A percentile compares a stretch with the other conserved stretches of the same genome.
Conservation (phyloP, 2,329 filamentous ascomycete genomes). For the Didymella keratinophila region DNA sequence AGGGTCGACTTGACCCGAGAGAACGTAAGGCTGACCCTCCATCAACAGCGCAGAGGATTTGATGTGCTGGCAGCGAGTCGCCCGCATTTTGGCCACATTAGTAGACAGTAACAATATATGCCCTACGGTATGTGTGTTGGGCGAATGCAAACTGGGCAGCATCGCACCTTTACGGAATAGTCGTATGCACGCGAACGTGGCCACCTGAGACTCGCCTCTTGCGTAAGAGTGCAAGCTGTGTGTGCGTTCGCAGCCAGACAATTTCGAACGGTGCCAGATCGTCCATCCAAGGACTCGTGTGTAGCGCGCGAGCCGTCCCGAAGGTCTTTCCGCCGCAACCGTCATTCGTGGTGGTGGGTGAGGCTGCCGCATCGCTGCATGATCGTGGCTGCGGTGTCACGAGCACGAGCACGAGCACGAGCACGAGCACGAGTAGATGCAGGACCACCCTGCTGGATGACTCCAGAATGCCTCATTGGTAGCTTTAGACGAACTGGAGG, state of each 20-base stretch:
- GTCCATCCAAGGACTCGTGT: slow-evolving; percentile 38
- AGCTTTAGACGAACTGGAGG: slow-evolving; percentile 5
- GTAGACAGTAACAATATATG: slow-evolving; percentile 50
- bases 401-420: slow-evolving; percentile 19
- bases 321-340: slow-evolving; percentile 26
- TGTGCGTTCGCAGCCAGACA: slow-evolving; percentile 46
- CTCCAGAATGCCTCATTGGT: neutral
- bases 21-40: slow-evolving; percentile 36
- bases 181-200: slow-evolving; percentile 50
- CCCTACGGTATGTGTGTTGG: slow-evolving; percentile 47
- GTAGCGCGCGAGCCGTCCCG: slow-evolving; percentile 49
- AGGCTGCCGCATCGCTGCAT: slow-evolving; percentile 32
- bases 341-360: slow-evolving; percentile 18
- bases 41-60: slow-evolving; percentile 42
- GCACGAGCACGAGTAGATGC: slow-evolving; percentile 17
- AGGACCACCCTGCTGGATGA: slow-evolving; percentile 20
- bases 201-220: slow-evolving; percentile 48
- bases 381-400: slow-evolving; percentile 27
- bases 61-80: slow-evolving; percentile 52
- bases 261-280: slow-evolving; percentile 50
- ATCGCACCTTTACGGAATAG: slow-evolving; percentile 48
- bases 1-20: slow-evolving; percentile 25
- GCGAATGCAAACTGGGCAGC: slow-evolving; percentile 51
- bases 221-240: slow-evolving; percentile 36
- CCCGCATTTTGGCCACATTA: slow-evolving; percentile 50